A percentile compares a stretch with the other conserved stretches of the same genome.
phyloP scores from a whole-genome alignment of 2,329 filamentous ascomycete genomes.

The Aspergillus sp. region DNA sequence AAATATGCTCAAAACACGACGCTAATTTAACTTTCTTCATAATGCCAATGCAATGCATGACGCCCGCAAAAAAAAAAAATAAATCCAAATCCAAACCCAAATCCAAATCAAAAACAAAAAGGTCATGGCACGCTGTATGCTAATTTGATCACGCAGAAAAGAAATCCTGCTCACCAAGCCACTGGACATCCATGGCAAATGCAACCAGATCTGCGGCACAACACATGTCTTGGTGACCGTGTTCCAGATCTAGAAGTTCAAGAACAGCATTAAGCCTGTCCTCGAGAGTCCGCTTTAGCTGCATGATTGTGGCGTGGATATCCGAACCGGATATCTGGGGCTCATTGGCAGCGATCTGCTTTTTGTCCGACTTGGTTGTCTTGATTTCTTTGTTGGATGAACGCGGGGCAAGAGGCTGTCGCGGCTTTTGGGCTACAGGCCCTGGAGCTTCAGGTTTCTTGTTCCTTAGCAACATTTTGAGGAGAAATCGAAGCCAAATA shows the following conservation, averaged over 20 bases:
- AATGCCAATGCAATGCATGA: constrained; percentile 1
- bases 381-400: constrained; percentile 31
- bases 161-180: constrained; percentile 42
- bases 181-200: constrained; percentile 44
- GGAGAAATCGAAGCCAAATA: constrained; percentile 63
- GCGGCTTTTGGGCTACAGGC: constrained; percentile 7
- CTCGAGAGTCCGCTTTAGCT: constrained; percentile 31
- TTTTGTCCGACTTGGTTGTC: constrained; percentile 8
- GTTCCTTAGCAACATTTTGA: constrained; percentile 55
- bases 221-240: constrained; percentile 42
- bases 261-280: constrained; percentile 33
- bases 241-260: constrained; percentile 38
- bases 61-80: background rate
- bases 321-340: constrained; percentile 3
- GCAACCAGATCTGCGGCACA: constrained; percentile 45
- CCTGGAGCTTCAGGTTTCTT: constrained; percentile 21
- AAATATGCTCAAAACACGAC: background rate
- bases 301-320: constrained; percentile 17
- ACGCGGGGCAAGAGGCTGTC: constrained; percentile 33
- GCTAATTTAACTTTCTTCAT: background rate
- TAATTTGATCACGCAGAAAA: constrained; percentile 19
- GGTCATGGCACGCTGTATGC: background rate
- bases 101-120: background rate
- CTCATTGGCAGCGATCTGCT: background rate
- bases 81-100: no score